Base-by-base conservation (phyloP, 164 flowering plant species). In the Dillenia suffruticosa region DNA sequence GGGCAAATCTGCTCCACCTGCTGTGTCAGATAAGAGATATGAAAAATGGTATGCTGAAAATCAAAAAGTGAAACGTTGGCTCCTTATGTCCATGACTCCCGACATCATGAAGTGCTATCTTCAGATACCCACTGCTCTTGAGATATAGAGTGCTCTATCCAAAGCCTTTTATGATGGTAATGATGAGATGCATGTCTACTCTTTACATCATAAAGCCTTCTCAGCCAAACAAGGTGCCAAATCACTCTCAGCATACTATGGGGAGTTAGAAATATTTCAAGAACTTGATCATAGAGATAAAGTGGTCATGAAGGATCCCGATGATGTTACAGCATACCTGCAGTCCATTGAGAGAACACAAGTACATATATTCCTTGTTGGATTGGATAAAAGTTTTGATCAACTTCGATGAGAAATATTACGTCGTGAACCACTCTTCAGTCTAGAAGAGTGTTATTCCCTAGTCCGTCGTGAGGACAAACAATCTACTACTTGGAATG, bases 261-360 rank as follows among this genome's bases (percentile, higher is more conserved):
- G 66, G 45, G 66, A 63, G 44, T 63, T 64, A 10, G 14, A 56
- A 32, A 17, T 56, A 24, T 56, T 55, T 46, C 12, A 50, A 7
- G 61, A 49, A 40, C 26, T 64, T 22, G 66, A 63, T 45, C 66
- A 63, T 46, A 46, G 58, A n/a, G 67, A 63, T 55, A 64, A 57
- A 24, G 54, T 58, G 9, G 12, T 44, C 50, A 58, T 46, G 26
- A 58, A 58, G 26, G 51, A 58, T 46, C 26, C n/a, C 0, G 15
- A 64, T 9, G 49, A 64, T 48, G 46, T 64, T 49, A 46, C 5
- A 47, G 10, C 68, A 10, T 64, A 64, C 40, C 17, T 9, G 13
- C 46, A 63, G 9, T 63, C 58, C 6, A 40, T 62, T 17, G 12
- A 52, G 22, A 49, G 54, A 54, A 13, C 45, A 47, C 22, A 45